phyloP scores from a whole-genome alignment of 2,329 filamentous ascomycete species.

The Colletotrichum australisinense region DNA sequence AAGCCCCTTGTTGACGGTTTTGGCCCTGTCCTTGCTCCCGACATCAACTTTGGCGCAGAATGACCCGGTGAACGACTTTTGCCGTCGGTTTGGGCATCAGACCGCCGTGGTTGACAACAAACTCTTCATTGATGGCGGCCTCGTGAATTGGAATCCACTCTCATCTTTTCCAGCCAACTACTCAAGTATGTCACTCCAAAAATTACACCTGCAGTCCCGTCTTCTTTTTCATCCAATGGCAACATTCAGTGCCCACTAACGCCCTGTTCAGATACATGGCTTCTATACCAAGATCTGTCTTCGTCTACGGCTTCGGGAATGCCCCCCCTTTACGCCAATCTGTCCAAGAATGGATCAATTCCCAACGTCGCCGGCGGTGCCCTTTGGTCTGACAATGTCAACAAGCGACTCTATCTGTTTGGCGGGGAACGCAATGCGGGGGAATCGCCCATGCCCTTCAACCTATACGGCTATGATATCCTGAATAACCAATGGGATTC shows the following conservation, averaged over 20 bases:
- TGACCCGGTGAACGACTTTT: constrained; percentile 66
- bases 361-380: constrained; percentile 58
- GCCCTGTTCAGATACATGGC: constrained; percentile 56
- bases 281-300: constrained; percentile 69
- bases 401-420: constrained; percentile 72
- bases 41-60: constrained; percentile 46
- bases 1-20: neutral
- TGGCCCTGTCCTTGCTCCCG: constrained; percentile 20
- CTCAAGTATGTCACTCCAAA: constrained; percentile 59
- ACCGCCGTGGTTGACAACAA: constrained; percentile 68
- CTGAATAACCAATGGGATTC: constrained; percentile 66
- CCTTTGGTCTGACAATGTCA: constrained; percentile 70
- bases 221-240: too few relatives aligned
- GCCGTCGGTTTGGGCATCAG: constrained; percentile 67
- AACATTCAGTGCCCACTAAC: neutral
- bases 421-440: constrained; percentile 64
- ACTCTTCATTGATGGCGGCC: constrained; percentile 72
- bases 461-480: constrained; percentile 68
- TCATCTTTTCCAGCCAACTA: constrained; percentile 61
- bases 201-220: neutral
- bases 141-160: constrained; percentile 65
- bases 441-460: constrained; percentile 56
- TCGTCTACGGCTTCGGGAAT: constrained; percentile 53
- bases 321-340: constrained; percentile 66
- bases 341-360: constrained; percentile 69